phyloP scores from a whole-genome alignment of 176 grass and related monocot species.

The Rhynchospora pubera region DNA sequence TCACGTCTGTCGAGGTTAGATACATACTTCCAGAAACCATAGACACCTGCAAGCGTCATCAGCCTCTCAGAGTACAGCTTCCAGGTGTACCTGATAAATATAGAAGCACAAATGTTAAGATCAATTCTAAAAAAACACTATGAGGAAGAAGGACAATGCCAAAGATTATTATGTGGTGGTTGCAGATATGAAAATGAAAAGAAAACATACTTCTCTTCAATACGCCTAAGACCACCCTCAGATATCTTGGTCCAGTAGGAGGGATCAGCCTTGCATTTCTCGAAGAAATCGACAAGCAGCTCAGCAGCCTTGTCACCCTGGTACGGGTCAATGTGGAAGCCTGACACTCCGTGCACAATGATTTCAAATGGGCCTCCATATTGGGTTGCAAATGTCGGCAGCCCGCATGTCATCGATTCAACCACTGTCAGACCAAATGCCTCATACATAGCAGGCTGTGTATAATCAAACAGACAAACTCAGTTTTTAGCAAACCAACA shows the following conservation, averaged over 20 bases:
- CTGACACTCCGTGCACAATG: slow-evolving; percentile 82
- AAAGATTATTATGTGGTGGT: background rate
- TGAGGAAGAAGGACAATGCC: background rate
- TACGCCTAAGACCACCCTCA: slow-evolving; percentile 61
- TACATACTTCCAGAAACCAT: slow-evolving; percentile 99
- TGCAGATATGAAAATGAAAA: background rate
- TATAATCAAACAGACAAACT: background rate
- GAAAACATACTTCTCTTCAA: slow-evolving; percentile 90
- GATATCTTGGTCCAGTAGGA: slow-evolving; percentile 83
- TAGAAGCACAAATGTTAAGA: background rate
- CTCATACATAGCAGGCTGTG: slow-evolving; percentile 91
- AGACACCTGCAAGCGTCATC: slow-evolving; percentile 92
- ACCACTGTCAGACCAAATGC: slow-evolving; percentile 96
- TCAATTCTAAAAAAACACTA: background rate
- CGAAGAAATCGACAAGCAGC: slow-evolving; percentile 83
- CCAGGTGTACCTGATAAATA: slow-evolving; percentile 73
- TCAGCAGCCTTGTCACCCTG: slow-evolving; percentile 84
- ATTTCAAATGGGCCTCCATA: slow-evolving; percentile 92
- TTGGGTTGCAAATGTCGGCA: slow-evolving; percentile 85
- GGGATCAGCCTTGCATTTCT: slow-evolving; percentile 57
- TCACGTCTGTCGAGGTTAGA: slow-evolving; percentile 96
- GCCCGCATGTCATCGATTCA: slow-evolving; percentile 87
- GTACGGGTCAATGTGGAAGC: slow-evolving; percentile 97
- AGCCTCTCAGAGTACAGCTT: slow-evolving; percentile 97
- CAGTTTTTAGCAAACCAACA: background rate